Percentiles rank a stretch among this genome's conserved stretches.
phyloP scores from a whole-genome alignment of 202 grass and related monocot genomes.

The Musa balbisiana region DNA sequence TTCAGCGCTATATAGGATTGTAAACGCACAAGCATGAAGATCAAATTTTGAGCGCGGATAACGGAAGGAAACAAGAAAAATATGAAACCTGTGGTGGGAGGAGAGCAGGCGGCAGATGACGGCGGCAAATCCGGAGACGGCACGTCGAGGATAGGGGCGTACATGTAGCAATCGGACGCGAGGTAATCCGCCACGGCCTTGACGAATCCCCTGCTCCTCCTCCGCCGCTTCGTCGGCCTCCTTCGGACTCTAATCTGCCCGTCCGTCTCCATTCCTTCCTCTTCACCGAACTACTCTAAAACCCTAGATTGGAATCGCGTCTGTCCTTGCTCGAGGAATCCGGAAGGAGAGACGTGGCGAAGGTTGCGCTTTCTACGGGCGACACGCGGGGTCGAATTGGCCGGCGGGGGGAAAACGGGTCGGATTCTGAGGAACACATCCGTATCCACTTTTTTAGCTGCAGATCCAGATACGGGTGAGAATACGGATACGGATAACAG shows the following conservation, averaged over 20 bases:
- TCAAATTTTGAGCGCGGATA: not conserved
- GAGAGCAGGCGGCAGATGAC: not conserved
- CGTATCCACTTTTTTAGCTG: too few species aligned
- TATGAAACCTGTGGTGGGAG: not conserved
- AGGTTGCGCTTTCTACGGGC: too few species aligned
- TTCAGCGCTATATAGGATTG: too few species aligned
- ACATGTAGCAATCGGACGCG: constrained; percentile 16
- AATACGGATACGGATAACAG: too few species aligned
- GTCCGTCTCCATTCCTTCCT: not conserved
- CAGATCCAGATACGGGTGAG: too few species aligned
- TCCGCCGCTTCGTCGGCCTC: constrained; percentile 2
- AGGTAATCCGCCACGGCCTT: constrained; percentile 17
- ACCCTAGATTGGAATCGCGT: too few species aligned
- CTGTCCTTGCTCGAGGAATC: too few species aligned
- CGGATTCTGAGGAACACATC: too few species aligned
- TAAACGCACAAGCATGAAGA: not conserved
- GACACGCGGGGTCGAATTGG: too few species aligned
- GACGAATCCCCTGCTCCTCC: constrained; percentile 5
- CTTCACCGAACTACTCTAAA: not conserved
- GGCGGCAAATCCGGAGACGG: not conserved
- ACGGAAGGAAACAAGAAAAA: not conserved
- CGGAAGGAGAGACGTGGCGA: too few species aligned
- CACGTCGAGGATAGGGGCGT: constrained; percentile 11
- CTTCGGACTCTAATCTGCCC: not conserved
- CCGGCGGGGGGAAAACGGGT: too few species aligned